phyloP scores from a whole-genome alignment of 75 land plant species.

The Pseudotsuga menziesii region DNA sequence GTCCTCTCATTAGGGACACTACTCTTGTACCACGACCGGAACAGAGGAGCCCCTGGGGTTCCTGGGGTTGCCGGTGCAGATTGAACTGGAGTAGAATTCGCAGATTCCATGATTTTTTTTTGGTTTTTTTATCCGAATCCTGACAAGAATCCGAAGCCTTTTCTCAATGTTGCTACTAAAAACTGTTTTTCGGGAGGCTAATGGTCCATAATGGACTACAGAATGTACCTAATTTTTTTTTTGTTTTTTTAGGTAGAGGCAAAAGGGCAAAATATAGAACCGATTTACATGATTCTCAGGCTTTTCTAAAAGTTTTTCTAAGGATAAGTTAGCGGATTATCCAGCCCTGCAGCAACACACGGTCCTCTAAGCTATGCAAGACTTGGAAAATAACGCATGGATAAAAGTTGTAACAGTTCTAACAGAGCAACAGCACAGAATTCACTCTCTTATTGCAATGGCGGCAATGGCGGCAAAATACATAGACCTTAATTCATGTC shows the following conservation, averaged over 20 bases:
- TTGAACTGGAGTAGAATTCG: neutral
- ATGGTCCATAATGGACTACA: neutral
- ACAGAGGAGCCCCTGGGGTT: conserved; percentile 48
- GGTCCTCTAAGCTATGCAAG: too few species aligned
- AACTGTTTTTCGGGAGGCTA: neutral
- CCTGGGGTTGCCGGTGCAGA: conserved; percentile 56
- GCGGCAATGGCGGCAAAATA: too few species aligned
- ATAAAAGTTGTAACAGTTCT: too few species aligned
- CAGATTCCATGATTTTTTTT: neutral
- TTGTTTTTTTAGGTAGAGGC: neutral
- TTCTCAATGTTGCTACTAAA: neutral
- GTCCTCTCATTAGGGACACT: conserved; percentile 30
- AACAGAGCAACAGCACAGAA: too few species aligned
- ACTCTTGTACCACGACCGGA: conserved; percentile 27
- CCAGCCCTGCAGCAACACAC: neutral
- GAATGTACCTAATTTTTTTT: neutral
- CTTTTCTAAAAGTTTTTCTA: conserved; percentile 37
- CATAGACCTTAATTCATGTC: too few species aligned
- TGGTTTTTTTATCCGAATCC: neutral
- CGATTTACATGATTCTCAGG: conserved; percentile 54
- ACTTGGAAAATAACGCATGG: too few species aligned
- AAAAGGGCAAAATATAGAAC: neutral
- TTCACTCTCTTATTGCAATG: too few species aligned
- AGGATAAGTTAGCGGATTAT: conserved; percentile 9
- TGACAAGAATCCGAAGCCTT: neutral